Percentiles rank a stretch among this genome's conserved stretches.
Conservation (phyloP, 352 stramenopile species). For the Stramenopiles sp. region DNA sequence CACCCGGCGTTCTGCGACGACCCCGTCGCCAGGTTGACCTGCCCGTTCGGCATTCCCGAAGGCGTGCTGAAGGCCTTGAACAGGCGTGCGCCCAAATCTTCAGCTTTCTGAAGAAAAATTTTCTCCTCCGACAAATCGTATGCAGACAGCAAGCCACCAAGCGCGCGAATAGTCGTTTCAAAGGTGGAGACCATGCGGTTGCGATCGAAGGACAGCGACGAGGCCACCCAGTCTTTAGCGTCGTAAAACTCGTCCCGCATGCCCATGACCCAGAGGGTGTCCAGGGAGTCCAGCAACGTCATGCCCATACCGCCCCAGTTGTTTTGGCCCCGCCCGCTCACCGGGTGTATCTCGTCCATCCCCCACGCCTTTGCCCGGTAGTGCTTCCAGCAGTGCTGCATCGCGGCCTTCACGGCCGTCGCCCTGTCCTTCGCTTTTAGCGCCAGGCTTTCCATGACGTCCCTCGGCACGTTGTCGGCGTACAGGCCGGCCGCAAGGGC, state of each 20-base stretch:
- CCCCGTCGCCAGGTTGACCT: too few species aligned
- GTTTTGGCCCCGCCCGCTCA: too few species aligned
- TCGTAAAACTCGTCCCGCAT: slow-evolving; percentile 46
- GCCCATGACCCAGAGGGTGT: slow-evolving; percentile 57
- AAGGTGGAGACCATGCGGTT: slow-evolving; percentile 73
- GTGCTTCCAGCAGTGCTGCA: too few species aligned
- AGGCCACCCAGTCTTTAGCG: slow-evolving; percentile 38
- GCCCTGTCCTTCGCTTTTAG: too few species aligned
- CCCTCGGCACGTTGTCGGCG: too few species aligned
- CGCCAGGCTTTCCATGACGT: too few species aligned
- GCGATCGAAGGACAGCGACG: slow-evolving; percentile 38
- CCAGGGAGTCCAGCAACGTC: slow-evolving; percentile 63
- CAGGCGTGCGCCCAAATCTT: slow-evolving; percentile 77
- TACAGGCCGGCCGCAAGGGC: too few species aligned
- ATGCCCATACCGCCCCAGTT: slow-evolving; percentile 49
- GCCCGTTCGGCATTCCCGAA: slow-evolving; percentile 79
- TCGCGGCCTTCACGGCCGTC: too few species aligned
- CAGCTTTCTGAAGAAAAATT: too few species aligned
- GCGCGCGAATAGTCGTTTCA: slow-evolving; percentile 68
- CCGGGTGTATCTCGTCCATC: too few species aligned
- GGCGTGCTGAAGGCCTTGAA: slow-evolving; percentile 83
- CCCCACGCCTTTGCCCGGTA: too few species aligned
- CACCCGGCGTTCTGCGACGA: too few species aligned
- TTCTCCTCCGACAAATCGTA: slow-evolving; percentile 51
- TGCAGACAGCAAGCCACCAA: slow-evolving; percentile 68